These are phyloP conservation scores for Flaveria linearis DNA, from an alignment of 129 eudicot species.

Conservation along the genomic window DNA sequence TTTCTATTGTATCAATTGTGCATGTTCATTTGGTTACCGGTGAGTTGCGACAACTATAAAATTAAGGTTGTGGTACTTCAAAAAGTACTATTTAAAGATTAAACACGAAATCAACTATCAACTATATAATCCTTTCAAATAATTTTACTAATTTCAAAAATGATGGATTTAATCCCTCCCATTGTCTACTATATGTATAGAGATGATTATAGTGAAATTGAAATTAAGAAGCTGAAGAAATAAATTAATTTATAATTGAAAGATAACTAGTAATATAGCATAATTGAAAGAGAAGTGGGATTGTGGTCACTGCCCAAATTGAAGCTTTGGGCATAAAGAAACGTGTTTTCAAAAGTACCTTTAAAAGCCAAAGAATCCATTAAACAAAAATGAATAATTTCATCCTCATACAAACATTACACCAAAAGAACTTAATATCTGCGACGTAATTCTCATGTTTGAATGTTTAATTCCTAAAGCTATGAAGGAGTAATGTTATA, in stretches of 20 bases:
- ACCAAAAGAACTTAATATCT: slow-evolving; percentile 6
- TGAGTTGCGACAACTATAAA: too few species aligned
- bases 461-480: not conserved
- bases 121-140: too few species aligned
- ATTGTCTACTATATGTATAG: too few species aligned
- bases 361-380: slow-evolving; percentile 33
- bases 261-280: slow-evolving; percentile 30
- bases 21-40: too few species aligned
- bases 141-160: too few species aligned
- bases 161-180: too few species aligned
- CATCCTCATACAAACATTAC: slow-evolving; percentile 12
- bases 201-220: not conserved
- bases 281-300: slow-evolving; percentile 35
- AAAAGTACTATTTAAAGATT: too few species aligned
- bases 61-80: too few species aligned
- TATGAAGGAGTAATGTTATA: too few species aligned
- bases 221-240: not conserved
- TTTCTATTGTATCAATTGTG: too few species aligned
- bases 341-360: slow-evolving; percentile 33
- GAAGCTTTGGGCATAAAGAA: slow-evolving; percentile 44
- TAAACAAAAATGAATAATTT: slow-evolving; percentile 29
- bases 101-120: too few species aligned
- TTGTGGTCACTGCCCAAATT: slow-evolving; percentile 44
- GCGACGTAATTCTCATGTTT: not conserved
- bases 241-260: slow-evolving; percentile 16